A percentile compares a stretch with the other conserved stretches of the same genome.
Conservation (phyloP, 345 rosid genomes). For the Salix udensis region DNA sequence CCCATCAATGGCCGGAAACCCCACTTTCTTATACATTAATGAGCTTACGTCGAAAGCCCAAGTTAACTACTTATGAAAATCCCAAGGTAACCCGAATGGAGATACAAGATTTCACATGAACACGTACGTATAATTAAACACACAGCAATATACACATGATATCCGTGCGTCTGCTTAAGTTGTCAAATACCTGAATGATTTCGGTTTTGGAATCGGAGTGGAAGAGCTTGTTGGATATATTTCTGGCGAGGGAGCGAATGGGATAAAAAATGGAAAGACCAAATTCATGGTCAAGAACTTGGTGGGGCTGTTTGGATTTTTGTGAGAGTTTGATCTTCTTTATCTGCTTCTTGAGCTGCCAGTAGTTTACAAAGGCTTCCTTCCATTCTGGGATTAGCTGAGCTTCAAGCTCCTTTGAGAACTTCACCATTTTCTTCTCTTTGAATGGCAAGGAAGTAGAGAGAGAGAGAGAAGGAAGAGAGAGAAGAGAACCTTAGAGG, state of each 20-base stretch:
- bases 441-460: not conserved
- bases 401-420: slow-evolving; percentile 94
- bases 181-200: slow-evolving; percentile 62
- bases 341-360: slow-evolving; percentile 80
- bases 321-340: slow-evolving; percentile 66
- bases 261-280: slow-evolving; percentile 61
- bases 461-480: not conserved
- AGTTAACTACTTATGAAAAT: too few species aligned
- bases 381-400: slow-evolving; percentile 98
- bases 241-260: slow-evolving; percentile 39
- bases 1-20: not conserved
- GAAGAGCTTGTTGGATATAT: slow-evolving; percentile 26
- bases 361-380: slow-evolving; percentile 85
- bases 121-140: not conserved
- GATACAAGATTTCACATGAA: not conserved
- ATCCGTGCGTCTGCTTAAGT: not conserved
- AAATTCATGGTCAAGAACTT: slow-evolving; percentile 22
- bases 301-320: slow-evolving; percentile 38
- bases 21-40: too few species aligned
- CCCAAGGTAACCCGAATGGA: not conserved
- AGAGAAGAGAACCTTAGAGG: slow-evolving; percentile 3
- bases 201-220: slow-evolving; percentile 28
- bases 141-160: not conserved
- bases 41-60: not conserved
- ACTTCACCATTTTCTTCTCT: slow-evolving; percentile 76